These are phyloP conservation scores for Nyssa sinensis DNA, from an alignment of 148 eudicot species.

Conservation along the genomic window DNA sequence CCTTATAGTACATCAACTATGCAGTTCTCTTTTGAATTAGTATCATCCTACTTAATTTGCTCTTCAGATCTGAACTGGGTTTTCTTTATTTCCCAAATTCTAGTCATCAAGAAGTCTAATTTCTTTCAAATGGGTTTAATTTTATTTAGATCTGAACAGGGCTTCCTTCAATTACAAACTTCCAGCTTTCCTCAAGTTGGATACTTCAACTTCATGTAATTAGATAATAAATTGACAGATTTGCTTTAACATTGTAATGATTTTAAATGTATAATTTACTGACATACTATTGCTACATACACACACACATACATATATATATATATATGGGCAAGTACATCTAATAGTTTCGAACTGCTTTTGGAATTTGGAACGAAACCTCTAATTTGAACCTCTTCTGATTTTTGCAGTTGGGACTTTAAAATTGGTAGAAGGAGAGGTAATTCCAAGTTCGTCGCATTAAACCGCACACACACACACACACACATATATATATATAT, in stretches of 20 bases:
- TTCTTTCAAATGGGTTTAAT: not conserved
- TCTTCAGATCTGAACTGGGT: not conserved
- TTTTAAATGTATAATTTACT: too few species aligned
- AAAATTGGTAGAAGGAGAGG: slow-evolving; percentile 37
- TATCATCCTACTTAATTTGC: not conserved
- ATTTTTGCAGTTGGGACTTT: slow-evolving; percentile 36
- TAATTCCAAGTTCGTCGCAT: too few species aligned
- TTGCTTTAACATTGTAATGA: too few species aligned
- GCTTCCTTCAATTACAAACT: too few species aligned
- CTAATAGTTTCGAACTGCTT: too few species aligned
- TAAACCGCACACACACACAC: too few species aligned
- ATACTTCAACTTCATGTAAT: too few species aligned
- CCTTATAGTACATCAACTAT: not conserved
- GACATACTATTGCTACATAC: too few species aligned
- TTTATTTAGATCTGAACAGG: not conserved
- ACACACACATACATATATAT: too few species aligned
- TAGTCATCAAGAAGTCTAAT: not conserved
- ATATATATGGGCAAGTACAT: too few species aligned
- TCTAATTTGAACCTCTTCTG: not conserved
- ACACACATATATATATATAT: too few species aligned
- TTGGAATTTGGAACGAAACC: not conserved
- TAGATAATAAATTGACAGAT: too few species aligned
- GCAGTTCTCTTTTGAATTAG: not conserved
- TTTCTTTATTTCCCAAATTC: slow-evolving; percentile 3
- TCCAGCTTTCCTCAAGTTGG: not conserved